Evolutionary conservation across 129 eudicot species (phyloP).

Genomic region (Cynara cardunculus): DNA sequence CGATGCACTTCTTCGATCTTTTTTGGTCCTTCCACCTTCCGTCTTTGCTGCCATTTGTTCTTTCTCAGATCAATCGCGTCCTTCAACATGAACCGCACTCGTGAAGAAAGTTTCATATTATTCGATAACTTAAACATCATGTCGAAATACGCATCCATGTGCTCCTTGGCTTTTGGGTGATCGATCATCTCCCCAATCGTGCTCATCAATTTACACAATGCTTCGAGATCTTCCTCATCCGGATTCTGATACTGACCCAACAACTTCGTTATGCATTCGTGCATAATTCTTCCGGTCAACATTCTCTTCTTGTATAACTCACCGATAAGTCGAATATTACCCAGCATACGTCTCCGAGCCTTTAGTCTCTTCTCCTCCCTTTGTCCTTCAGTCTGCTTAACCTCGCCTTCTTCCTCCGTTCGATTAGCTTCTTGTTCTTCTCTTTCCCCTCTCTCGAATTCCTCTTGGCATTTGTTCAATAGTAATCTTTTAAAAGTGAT

Average conservation of each 20-base stretch:
- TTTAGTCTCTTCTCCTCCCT: slow-evolving; percentile 76
- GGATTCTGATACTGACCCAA: slow-evolving; percentile 64
- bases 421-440: slow-evolving; percentile 85
- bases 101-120: slow-evolving; percentile 73
- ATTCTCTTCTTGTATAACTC: slow-evolving; percentile 85
- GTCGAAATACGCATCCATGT: slow-evolving; percentile 69
- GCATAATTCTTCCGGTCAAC: slow-evolving; percentile 97
- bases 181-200: slow-evolving; percentile 96
- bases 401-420: slow-evolving; percentile 76
- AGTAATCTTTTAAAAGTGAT: slow-evolving; percentile 80
- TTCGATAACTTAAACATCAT: slow-evolving; percentile 63
- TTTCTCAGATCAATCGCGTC: slow-evolving; percentile 78
- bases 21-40: slow-evolving; percentile 91
- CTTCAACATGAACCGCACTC: slow-evolving; percentile 79
- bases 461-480: slow-evolving; percentile 87
- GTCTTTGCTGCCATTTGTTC: slow-evolving; percentile 87
- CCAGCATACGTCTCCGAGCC: slow-evolving; percentile 83
- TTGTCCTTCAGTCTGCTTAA: slow-evolving; percentile 56
- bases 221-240: slow-evolving; percentile 43
- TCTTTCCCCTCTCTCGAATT: slow-evolving; percentile 87
- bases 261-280: slow-evolving; percentile 69
- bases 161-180: slow-evolving; percentile 74
- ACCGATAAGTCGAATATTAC: slow-evolving; percentile 90
- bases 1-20: slow-evolving; percentile 73
- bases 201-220: slow-evolving; percentile 44